Evolutionary conservation across 2,329 filamentous ascomycete species (phyloP), one percentile per base, ranked within the genome.

Genomic region (Neobulgaria alba): DNA sequence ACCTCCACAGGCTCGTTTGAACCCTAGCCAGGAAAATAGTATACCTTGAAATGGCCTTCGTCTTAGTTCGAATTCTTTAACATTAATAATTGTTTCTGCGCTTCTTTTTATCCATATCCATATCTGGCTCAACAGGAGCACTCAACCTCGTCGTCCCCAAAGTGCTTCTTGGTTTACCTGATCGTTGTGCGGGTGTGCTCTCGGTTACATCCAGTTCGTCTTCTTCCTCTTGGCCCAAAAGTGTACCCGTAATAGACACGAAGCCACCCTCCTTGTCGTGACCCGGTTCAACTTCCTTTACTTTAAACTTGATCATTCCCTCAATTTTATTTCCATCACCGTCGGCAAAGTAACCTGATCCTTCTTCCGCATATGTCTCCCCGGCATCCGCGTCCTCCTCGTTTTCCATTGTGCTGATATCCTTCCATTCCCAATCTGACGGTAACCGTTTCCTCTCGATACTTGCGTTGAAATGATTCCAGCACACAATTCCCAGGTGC

Each of bases 401-500:
- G 5, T 61, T 57, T 29, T 60, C 56, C 32, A 58, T 33, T 12
- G 58, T 56, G 42, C 65, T 61, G 35, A 72, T 68, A 40, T 71
- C 67, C 12, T 86, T 71, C 82, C 87, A 96, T 46, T 68, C 77
- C 92, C 90, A 98, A 17, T 75, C 73, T 10, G 67, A 62, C 0
- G 92, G 92, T 12, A 98, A 68, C 26, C 85, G 72, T 46, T 75
- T 76, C 16, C 81, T 72, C 54, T 90, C 83, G 45, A 98, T 85
- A 32, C 82, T 86, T 1, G 90, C 85, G 52, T 92, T 94, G 71
- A 96, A 96, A 50, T 87, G 77, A 61, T 90, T 90, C 65, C 87
- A 89, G 61, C 87, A 92, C 9, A 93, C 78, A 2, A 95, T 75
- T 15, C 90, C 89, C 5, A 98, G 72, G 57, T 95, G 87, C 5